phyloP scores from a whole-genome alignment of 108 stramenopile species.

The Skeletonema costatum region DNA sequence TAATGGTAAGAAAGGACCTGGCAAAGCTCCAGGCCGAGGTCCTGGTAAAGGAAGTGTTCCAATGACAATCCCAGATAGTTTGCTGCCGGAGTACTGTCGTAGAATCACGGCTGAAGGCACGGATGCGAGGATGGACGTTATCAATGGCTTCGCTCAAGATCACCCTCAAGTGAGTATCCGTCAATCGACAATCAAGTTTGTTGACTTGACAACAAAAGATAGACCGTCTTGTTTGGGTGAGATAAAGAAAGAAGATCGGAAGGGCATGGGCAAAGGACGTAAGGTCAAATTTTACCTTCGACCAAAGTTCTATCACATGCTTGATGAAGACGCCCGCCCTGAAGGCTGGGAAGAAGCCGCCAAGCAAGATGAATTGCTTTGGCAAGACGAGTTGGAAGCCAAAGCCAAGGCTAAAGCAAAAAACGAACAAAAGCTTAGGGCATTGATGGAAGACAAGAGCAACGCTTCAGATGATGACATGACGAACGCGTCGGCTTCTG shows the following conservation, averaged over 20 bases:
- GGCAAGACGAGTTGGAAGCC: constrained; percentile 38
- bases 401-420: constrained; percentile 34
- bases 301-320: constrained; percentile 80
- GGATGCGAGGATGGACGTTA: constrained; percentile 70
- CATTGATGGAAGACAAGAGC: constrained; percentile 30
- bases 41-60: constrained; percentile 64
- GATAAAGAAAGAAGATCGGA: constrained; percentile 21
- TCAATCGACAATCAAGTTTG: constrained; percentile 80
- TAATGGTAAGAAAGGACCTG: constrained; percentile 16
- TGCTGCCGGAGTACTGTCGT: constrained; percentile 80
- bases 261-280: constrained; percentile 63
- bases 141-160: constrained; percentile 78
- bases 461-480: constrained; percentile 14
- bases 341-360: constrained; percentile 80
- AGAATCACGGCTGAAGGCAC: constrained; percentile 78
- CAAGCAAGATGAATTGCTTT: constrained; percentile 63
- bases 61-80: constrained; percentile 77
- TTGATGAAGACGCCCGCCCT: constrained; percentile 71
- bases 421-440: constrained; percentile 37
- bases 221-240: constrained; percentile 65
- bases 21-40: constrained; percentile 20
- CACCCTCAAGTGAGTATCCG: constrained; percentile 77
- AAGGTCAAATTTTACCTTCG: constrained; percentile 81
- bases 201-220: constrained; percentile 82
- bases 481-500: constrained; percentile 9